Evolutionary conservation across 2,329 filamentous ascomycete species (phyloP).

Genomic region (Ophiobolus disseminans): DNA sequence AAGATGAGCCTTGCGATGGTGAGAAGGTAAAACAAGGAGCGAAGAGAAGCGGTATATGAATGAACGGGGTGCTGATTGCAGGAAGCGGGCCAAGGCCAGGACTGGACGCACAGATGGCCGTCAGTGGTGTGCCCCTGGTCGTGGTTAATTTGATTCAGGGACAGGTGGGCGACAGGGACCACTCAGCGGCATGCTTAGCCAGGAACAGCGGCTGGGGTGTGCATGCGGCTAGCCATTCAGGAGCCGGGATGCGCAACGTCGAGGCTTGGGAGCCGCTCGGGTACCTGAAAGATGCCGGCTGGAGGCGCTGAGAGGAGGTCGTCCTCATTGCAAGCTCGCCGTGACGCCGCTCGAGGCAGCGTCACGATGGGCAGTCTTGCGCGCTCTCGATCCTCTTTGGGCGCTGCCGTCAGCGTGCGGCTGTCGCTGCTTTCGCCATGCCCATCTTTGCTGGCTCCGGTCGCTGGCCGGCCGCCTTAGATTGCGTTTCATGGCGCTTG

Average conservation of each 20-base stretch:
- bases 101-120: constrained; percentile 25
- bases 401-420: background rate
- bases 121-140: constrained; percentile 37
- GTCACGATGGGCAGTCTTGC: constrained; percentile 4
- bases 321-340: constrained; percentile 9
- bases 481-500: constrained; percentile 45
- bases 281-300: constrained; percentile 66
- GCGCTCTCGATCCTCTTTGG: background rate
- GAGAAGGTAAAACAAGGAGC: constrained; percentile 24
- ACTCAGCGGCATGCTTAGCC: constrained; percentile 33
- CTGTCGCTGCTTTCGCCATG: background rate
- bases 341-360: constrained; percentile 9
- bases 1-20: constrained; percentile 45
- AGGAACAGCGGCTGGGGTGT: constrained; percentile 29
- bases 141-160: constrained; percentile 47
- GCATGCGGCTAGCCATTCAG: constrained; percentile 33
- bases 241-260: constrained; percentile 13
- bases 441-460: constrained; percentile 17
- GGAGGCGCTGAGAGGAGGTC: constrained; percentile 60
- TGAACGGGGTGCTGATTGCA: constrained; percentile 35
- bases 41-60: constrained; percentile 42
- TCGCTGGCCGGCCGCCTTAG: constrained; percentile 21
- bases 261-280: constrained; percentile 28
- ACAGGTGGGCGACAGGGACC: constrained; percentile 31
- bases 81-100: constrained; percentile 36